These are phyloP conservation scores for Mycena vulgaris DNA, from an alignment of 768 basidiomycete species.

Conservation along the genomic window DNA sequence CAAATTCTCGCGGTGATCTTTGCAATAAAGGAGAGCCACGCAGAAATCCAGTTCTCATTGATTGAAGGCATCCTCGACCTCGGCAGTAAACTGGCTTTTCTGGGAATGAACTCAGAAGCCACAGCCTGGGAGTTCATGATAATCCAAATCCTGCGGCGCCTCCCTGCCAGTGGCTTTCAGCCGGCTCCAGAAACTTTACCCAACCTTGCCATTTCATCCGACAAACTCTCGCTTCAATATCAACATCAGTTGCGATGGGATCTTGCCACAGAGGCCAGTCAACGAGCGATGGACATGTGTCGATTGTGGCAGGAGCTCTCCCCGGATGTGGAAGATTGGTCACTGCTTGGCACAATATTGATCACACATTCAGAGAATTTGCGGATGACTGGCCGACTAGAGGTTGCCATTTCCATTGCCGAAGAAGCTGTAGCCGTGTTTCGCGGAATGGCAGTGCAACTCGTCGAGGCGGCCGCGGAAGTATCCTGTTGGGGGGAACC, in stretches of 20 bases:
- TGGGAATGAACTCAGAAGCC: background rate
- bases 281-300: background rate
- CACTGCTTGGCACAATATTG: background rate
- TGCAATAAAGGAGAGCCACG: background rate
- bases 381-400: background rate
- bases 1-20: background rate
- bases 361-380: slow-evolving; percentile 1
- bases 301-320: background rate
- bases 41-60: background rate
- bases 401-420: background rate
- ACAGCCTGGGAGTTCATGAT: background rate
- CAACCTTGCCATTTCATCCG: background rate
- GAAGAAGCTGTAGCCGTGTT: slow-evolving; percentile 1
- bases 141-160: background rate
- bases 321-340: background rate
- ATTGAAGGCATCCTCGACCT: background rate
- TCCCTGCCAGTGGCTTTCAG: background rate
- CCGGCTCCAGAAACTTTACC: background rate
- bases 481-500: background rate
- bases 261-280: background rate
- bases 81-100: background rate
- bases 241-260: slow-evolving; percentile 7
- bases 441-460: background rate
- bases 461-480: background rate
- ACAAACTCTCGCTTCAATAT: background rate